Conservation (phyloP, 1,284 basidiomycete species). For the Schizophyllum commune region DNA sequence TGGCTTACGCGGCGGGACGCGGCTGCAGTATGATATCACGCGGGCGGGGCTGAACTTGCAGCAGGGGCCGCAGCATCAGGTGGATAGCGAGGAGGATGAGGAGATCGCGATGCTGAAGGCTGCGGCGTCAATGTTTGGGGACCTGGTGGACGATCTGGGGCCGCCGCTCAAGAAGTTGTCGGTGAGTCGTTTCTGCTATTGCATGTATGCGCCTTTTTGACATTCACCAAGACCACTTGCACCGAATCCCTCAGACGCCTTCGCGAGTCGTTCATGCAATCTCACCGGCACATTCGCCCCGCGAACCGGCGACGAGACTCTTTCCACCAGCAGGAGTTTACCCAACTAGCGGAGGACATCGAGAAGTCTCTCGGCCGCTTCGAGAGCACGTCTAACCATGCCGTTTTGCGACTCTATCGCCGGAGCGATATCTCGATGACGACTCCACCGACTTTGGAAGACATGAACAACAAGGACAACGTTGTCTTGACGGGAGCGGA, state of each 20-base stretch:
- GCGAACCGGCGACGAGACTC: constrained; percentile 15
- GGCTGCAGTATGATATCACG: constrained; percentile 75
- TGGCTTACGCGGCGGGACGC: constrained; percentile 76
- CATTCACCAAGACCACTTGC: constrained; percentile 44
- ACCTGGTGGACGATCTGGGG: constrained; percentile 78
- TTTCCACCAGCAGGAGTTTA: constrained; percentile 50
- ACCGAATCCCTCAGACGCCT: constrained; percentile 51
- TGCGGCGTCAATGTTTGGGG: constrained; percentile 74
- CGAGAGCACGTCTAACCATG: constrained; percentile 76
- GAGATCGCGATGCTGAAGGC: constrained; percentile 52
- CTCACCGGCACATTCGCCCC: constrained; percentile 19
- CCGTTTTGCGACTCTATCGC: constrained; percentile 70
- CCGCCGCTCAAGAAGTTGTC: constrained; percentile 71
- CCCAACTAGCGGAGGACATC: constrained; percentile 56
- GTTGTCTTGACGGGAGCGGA: constrained; percentile 29
- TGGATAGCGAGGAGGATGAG: constrained; percentile 36
- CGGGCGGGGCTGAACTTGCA: constrained; percentile 37
- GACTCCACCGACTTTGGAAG: constrained; percentile 20
- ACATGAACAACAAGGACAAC: constrained; percentile 27
- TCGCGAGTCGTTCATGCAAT: constrained; percentile 52
- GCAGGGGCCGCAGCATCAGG: constrained; percentile 1
- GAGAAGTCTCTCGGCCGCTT: constrained; percentile 67
- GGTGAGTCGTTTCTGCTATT: constrained; percentile 35
- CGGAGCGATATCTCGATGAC: constrained; percentile 37
- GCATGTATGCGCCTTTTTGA: constrained; percentile 1